Evolutionary conservation across 768 basidiomycete species (phyloP).

Genomic region (Panellus pusillus): DNA sequence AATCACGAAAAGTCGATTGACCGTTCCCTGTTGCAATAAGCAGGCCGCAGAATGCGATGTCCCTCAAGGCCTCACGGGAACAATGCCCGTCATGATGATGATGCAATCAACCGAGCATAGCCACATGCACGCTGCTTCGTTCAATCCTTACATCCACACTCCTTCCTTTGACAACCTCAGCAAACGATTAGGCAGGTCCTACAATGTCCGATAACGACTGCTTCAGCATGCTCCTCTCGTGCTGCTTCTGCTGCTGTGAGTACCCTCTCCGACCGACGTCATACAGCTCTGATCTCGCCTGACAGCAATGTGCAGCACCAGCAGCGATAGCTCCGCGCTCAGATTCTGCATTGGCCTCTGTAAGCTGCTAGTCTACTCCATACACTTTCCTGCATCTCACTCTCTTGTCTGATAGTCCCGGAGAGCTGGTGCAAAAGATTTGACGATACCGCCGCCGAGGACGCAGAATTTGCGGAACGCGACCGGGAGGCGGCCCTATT

Average conservation of each 20-base stretch:
- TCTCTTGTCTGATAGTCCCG: neutral
- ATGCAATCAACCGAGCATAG: no score
- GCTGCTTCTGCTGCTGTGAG: constrained; percentile 14
- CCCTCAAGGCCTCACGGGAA: no score
- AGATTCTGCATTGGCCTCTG: neutral
- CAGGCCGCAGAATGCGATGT: no score
- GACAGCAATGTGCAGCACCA: constrained; percentile 1
- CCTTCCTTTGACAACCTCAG: no score
- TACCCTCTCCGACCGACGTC: no score
- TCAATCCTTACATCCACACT: no score
- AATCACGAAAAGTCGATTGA: no score
- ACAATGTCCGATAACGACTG: constrained; percentile 11
- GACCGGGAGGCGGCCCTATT: constrained; percentile 5
- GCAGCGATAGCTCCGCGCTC: neutral
- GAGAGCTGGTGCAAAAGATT: neutral
- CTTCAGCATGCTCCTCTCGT: neutral
- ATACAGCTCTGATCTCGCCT: neutral
- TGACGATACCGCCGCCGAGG: neutral
- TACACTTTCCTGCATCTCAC: no score
- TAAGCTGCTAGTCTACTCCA: neutral
- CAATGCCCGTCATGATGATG: no score
- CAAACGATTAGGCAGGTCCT: neutral
- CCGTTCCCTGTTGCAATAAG: no score
- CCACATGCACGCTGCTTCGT: no score
- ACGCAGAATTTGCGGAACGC: neutral